phyloP scores from a whole-genome alignment of 106 monocot species.

The Vanilla planifolia region DNA sequence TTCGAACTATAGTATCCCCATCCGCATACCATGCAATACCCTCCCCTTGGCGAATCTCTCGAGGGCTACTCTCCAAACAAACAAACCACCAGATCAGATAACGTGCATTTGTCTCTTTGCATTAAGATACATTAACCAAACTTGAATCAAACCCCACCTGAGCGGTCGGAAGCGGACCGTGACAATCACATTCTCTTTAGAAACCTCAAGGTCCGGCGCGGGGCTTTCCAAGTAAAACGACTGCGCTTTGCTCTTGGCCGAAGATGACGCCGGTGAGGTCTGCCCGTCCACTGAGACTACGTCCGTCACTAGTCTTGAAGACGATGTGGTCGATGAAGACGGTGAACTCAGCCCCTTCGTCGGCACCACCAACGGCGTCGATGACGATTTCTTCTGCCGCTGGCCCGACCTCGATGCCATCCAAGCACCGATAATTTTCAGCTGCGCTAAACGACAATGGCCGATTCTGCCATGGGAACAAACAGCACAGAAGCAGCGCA shows the following conservation, averaged over 20 bases:
- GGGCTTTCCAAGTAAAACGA: slow-evolving; percentile 16
- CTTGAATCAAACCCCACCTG: slow-evolving; percentile 36
- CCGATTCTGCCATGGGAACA: slow-evolving; percentile 6
- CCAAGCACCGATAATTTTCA: neutral
- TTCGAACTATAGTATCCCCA: slow-evolving; percentile 76
- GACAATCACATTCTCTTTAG: slow-evolving; percentile 87
- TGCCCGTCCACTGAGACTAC: slow-evolving; percentile 42
- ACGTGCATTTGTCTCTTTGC: slow-evolving; percentile 1
- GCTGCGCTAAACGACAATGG: neutral
- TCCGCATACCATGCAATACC: slow-evolving; percentile 99
- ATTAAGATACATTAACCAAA: slow-evolving; percentile 4
- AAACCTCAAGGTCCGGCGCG: slow-evolving; percentile 30
- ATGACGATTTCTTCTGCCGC: slow-evolving; percentile 13
- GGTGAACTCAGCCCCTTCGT: slow-evolving; percentile 23
- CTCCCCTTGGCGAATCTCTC: slow-evolving; percentile 90
- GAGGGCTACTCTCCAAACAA: slow-evolving; percentile 37
- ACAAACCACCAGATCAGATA: neutral
- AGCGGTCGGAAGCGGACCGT: slow-evolving; percentile 95
- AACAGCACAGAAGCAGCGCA: neutral
- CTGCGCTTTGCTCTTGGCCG: slow-evolving; percentile 30
- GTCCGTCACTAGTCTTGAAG: slow-evolving; percentile 38
- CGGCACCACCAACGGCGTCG: slow-evolving; percentile 1
- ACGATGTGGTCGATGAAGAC: slow-evolving; percentile 55
- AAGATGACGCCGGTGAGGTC: slow-evolving; percentile 57
- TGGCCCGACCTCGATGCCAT: slow-evolving; percentile 25